Base-by-base conservation (phyloP, 495 filamentous ascomycete genomes). In the Talaromyces borbonicus region DNA sequence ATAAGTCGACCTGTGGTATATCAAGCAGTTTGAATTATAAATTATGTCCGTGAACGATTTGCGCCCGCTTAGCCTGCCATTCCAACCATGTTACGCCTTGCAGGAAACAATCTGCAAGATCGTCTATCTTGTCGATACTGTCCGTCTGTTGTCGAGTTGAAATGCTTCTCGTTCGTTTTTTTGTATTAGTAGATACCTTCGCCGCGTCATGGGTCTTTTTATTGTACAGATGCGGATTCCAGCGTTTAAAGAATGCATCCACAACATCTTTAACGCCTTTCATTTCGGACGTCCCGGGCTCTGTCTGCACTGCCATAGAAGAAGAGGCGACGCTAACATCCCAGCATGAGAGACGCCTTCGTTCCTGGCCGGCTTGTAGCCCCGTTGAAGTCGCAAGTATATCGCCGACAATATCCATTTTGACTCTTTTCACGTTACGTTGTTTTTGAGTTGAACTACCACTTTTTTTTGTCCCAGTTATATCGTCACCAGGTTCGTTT, bases 71-170 rank as follows among this genome's bases (percentile, higher is more conserved):
- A 49, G 69, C 62, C 56, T 90, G 77, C 90, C 90, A 97, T 46
- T 83, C 72, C 40, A 90, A 59, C 85, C 85, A 95, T 8, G 87
- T 83, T 50, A 88, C 65, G 0, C 83, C 92, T 65, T 97, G 90
- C 50, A 95, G 55, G 24, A 96, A 61, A 60, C 84, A 85, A 74
- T 97, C 90, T 5, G 88, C 85, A 50, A 97, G 66, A 71, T 97
- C 90, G 67, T 97, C 90, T 52, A 94, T 55, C 60, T 97, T 97
- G 15, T 59, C 65, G 24, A 72, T 52, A 48, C 50, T 31, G 53
- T 52, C 16, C 4, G 43, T 20, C 12, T 29, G 8, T 24, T 29
- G 46, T 42, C 53, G 9, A n/a, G n/a, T 16, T n/a, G 12, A 44
- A 48, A 50, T 66, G 32, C 48, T 58, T 40, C 43, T 52, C 46